phyloP scores from a whole-genome alignment of 2,329 filamentous ascomycete genomes.

The Dactylellina sp. region DNA sequence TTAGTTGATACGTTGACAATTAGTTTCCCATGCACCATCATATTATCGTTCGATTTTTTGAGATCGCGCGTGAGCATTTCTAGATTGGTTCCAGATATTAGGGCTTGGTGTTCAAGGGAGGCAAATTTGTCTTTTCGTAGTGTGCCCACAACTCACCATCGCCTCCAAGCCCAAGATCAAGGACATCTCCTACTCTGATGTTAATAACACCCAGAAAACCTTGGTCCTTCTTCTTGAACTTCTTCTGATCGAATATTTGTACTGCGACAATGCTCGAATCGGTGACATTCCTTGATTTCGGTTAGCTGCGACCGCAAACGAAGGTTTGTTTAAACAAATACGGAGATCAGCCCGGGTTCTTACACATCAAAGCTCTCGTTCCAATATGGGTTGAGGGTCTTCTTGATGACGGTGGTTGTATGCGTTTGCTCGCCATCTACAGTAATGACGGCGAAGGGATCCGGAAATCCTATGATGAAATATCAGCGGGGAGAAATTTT shows the following conservation, averaged over 20 bases:
- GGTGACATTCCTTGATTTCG: slow-evolving; percentile 77
- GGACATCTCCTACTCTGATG: slow-evolving; percentile 91
- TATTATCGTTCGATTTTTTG: slow-evolving; percentile 97
- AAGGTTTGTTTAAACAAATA: not conserved
- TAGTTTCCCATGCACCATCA: slow-evolving; percentile 96
- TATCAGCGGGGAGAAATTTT: slow-evolving; percentile 17
- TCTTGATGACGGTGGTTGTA: slow-evolving; percentile 96
- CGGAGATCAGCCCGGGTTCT: slow-evolving; percentile 5
- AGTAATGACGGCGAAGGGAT: slow-evolving; percentile 96
- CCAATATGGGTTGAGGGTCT: slow-evolving; percentile 99
- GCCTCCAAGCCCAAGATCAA: slow-evolving; percentile 87
- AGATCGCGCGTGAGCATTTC: slow-evolving; percentile 98
- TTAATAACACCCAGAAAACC: slow-evolving; percentile 98
- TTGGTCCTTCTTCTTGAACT: slow-evolving; percentile 99
- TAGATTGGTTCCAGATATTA: slow-evolving; percentile 61
- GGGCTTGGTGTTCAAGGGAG: slow-evolving; percentile 33
- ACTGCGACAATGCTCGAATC: slow-evolving; percentile 97
- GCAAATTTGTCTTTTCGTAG: not conserved
- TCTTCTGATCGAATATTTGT: slow-evolving; percentile 99
- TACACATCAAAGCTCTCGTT: slow-evolving; percentile 99
- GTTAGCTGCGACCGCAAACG: slow-evolving; percentile 54
- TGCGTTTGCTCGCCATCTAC: slow-evolving; percentile 98
- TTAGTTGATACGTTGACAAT: slow-evolving; percentile 98
- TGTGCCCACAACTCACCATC: slow-evolving; percentile 75
- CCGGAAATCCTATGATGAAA: slow-evolving; percentile 80